Evolutionary conservation across 768 basidiomycete genomes (phyloP).

Genomic region (Antrodiella citrinella): DNA sequence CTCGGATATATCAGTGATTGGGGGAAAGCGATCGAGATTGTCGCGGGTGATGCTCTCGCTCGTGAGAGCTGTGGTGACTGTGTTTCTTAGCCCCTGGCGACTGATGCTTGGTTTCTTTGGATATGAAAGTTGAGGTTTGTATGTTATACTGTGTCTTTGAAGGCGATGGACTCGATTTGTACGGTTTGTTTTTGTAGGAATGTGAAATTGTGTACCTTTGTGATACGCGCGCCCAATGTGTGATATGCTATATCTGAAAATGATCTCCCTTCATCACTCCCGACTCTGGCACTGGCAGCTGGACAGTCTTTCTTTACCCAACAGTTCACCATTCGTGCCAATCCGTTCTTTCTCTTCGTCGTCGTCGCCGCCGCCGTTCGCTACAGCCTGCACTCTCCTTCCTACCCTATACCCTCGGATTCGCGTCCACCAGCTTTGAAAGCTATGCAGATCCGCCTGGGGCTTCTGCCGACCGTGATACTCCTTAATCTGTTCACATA

Average conservation of each 20-base stretch:
- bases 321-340: not conserved
- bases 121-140: too few relatives aligned
- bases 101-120: too few relatives aligned
- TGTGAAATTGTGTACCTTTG: too few relatives aligned
- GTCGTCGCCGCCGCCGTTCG: not conserved
- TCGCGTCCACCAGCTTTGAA: not conserved
- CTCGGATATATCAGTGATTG: not conserved
- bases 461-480: conserved; percentile 14
- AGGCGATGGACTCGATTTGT: not conserved
- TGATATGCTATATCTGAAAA: too few relatives aligned
- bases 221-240: too few relatives aligned
- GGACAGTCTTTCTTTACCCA: not conserved
- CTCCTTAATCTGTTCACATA: conserved; percentile 13
- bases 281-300: not conserved
- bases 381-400: not conserved
- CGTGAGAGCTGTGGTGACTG: not conserved
- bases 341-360: conserved; percentile 1
- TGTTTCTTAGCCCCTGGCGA: conserved; percentile 3
- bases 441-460: conserved; percentile 13
- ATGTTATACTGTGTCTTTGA: too few relatives aligned
- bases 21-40: not conserved
- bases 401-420: not conserved
- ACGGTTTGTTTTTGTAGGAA: too few relatives aligned
- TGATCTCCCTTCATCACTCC: too few relatives aligned
- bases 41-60: not conserved